phyloP scores from a whole-genome alignment of 1,284 basidiomycete species.

The Rhodotorula sp. region DNA sequence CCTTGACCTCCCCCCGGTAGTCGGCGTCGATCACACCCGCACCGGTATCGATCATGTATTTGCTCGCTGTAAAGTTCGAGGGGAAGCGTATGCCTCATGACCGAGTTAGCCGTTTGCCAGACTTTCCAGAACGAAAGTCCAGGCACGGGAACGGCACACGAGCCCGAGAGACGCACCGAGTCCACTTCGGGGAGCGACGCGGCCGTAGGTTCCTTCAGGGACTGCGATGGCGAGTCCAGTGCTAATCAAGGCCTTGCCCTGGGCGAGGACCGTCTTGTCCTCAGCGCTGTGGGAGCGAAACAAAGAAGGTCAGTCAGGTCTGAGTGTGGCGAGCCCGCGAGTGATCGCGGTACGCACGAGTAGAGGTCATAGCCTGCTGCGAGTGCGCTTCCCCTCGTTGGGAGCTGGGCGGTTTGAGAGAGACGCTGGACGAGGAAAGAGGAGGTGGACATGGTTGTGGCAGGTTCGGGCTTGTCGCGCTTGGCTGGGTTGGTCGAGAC shows the following conservation, averaged over 20 bases:
- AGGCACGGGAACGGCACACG: too few species aligned
- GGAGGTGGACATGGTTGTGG: not conserved
- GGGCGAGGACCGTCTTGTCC: conserved; percentile 71
- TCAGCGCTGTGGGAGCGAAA: conserved; percentile 60
- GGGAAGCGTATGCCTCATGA: not conserved
- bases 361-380: conserved; percentile 95
- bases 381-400: conserved; percentile 78
- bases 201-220: conserved; percentile 87
- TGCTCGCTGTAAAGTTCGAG: conserved; percentile 63
- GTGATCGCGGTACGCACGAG: conserved; percentile 57
- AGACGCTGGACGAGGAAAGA: conserved; percentile 78
- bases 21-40: conserved; percentile 96
- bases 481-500: conserved; percentile 1
- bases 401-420: conserved; percentile 75
- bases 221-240: conserved; percentile 91
- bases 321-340: too few species aligned
- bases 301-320: not conserved
- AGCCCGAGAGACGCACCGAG: conserved; percentile 62
- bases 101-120: too few species aligned
- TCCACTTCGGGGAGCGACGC: conserved; percentile 90
- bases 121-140: too few species aligned
- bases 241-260: conserved; percentile 82
- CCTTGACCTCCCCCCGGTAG: conserved; percentile 87
- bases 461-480: not conserved
- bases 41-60: conserved; percentile 95